phyloP scores from a whole-genome alignment of 331 rosid genomes.

The Rosa hybrid region DNA sequence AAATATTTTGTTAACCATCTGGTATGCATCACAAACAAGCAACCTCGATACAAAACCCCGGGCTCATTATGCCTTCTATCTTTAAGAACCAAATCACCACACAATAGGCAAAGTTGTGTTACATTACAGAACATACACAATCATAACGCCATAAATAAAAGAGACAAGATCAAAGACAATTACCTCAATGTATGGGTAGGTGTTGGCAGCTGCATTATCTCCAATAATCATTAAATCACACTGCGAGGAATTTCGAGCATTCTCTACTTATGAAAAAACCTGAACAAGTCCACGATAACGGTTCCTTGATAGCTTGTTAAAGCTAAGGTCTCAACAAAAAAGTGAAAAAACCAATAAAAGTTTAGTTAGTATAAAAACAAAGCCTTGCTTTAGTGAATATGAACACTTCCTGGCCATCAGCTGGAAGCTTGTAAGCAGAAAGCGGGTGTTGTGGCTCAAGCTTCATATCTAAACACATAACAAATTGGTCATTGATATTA shows the following conservation, averaged over 20 bases:
- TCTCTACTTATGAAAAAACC: slow-evolving; percentile 78
- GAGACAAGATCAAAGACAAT: background rate
- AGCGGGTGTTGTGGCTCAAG: too few species aligned
- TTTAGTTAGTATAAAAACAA: too few species aligned
- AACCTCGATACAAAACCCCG: background rate
- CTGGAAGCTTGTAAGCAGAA: too few species aligned
- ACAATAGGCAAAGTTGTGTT: background rate
- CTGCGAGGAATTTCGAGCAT: slow-evolving; percentile 84
- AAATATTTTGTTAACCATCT: slow-evolving; percentile 5
- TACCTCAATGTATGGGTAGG: slow-evolving; percentile 92
- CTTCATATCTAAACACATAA: too few species aligned
- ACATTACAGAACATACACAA: background rate
- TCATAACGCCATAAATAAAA: background rate
- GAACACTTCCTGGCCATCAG: too few species aligned
- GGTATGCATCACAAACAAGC: background rate
- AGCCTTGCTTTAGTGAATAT: too few species aligned
- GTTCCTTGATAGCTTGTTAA: slow-evolving; percentile 48
- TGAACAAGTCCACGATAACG: slow-evolving; percentile 94
- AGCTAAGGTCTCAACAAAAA: too few species aligned
- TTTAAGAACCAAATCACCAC: background rate
- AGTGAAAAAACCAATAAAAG: too few species aligned
- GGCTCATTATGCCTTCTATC: background rate
- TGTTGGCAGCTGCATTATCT: slow-evolving; percentile 91
- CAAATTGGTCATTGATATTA: too few species aligned
- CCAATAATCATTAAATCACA: slow-evolving; percentile 98